phyloP scores from a whole-genome alignment of 768 basidiomycete species.

The Xerocomellus chrysenteron region DNA sequence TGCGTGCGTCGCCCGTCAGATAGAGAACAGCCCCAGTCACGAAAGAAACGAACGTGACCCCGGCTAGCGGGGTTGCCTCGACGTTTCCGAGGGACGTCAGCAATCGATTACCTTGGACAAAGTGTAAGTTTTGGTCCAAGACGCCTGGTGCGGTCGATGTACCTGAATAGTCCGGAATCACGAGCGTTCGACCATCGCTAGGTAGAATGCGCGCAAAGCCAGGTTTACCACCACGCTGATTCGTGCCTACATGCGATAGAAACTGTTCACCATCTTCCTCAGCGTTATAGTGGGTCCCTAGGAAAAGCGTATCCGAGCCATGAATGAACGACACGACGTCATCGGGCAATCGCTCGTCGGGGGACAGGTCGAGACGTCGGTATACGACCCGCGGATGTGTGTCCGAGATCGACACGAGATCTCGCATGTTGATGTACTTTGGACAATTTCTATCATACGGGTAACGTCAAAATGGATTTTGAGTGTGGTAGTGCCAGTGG shows the following conservation, averaged over 20 bases:
- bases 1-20: slow-evolving; percentile 57
- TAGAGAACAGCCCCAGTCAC: slow-evolving; percentile 60
- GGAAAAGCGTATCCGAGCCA: slow-evolving; percentile 53
- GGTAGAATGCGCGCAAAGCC: slow-evolving; percentile 60
- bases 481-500: background rate
- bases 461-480: background rate
- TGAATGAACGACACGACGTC: slow-evolving; percentile 50
- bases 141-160: background rate
- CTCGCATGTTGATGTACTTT: slow-evolving; percentile 63
- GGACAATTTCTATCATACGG: slow-evolving; percentile 55
- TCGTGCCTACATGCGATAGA: slow-evolving; percentile 65
- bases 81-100: slow-evolving; percentile 67
- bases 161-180: slow-evolving; percentile 65
- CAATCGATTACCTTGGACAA: slow-evolving; percentile 51
- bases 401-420: slow-evolving; percentile 44
- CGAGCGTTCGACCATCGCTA: slow-evolving; percentile 52
- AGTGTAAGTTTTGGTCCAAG: background rate
- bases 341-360: slow-evolving; percentile 45
- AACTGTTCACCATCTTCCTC: slow-evolving; percentile 34
- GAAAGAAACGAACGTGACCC: slow-evolving; percentile 55
- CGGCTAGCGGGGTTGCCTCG: slow-evolving; percentile 55
- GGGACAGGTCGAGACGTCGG: slow-evolving; percentile 33
- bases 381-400: slow-evolving; percentile 41
- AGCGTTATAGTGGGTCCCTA: slow-evolving; percentile 54
- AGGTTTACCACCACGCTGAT: slow-evolving; percentile 60